Conservation (phyloP, 2,329 filamentous ascomycete species). For the Biscogniauxia mediterranea region DNA sequence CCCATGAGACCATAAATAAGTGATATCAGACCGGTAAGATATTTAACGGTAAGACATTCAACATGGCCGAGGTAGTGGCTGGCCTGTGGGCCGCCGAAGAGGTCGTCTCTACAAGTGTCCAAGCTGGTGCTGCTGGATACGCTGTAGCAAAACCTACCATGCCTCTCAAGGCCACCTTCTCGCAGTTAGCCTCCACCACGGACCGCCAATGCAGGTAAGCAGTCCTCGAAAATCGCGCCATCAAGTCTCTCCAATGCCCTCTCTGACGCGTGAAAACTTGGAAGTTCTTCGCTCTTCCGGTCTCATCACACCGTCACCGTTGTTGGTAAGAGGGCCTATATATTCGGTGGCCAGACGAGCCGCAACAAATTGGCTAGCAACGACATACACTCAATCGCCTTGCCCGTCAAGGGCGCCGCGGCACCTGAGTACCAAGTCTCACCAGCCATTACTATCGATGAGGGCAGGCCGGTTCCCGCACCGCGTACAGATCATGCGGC, state of each 20-base stretch:
- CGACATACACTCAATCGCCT: slow-evolving; percentile 50
- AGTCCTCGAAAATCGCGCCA: not conserved
- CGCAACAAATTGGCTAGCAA: slow-evolving; percentile 44
- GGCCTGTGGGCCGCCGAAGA: slow-evolving; percentile 40
- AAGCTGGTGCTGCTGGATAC: slow-evolving; percentile 39
- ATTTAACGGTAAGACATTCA: not conserved
- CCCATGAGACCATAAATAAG: too few relatives aligned
- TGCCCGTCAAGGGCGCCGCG: slow-evolving; percentile 43
- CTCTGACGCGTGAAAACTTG: not conserved
- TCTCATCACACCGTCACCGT: slow-evolving; percentile 51
- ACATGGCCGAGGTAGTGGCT: slow-evolving; percentile 40
- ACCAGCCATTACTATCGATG: slow-evolving; percentile 30
- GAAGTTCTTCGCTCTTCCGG: slow-evolving; percentile 41
- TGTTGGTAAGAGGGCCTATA: slow-evolving; percentile 52
- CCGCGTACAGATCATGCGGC: slow-evolving; percentile 37
- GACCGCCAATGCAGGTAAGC: slow-evolving; percentile 30
- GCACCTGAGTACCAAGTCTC: slow-evolving; percentile 34
- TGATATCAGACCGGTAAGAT: too few relatives aligned
- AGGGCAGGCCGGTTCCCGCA: slow-evolving; percentile 30
- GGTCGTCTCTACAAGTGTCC: slow-evolving; percentile 38
- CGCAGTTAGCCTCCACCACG: slow-evolving; percentile 41
- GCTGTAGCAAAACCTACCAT: slow-evolving; percentile 51
- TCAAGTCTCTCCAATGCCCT: not conserved
- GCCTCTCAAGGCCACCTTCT: slow-evolving; percentile 49
- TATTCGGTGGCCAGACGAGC: slow-evolving; percentile 50